A percentile compares a stretch with the other conserved stretches of the same genome.
Evolutionary conservation across 2,329 filamentous ascomycete species (phyloP).

Genomic region (Leptodontidium sp.): DNA sequence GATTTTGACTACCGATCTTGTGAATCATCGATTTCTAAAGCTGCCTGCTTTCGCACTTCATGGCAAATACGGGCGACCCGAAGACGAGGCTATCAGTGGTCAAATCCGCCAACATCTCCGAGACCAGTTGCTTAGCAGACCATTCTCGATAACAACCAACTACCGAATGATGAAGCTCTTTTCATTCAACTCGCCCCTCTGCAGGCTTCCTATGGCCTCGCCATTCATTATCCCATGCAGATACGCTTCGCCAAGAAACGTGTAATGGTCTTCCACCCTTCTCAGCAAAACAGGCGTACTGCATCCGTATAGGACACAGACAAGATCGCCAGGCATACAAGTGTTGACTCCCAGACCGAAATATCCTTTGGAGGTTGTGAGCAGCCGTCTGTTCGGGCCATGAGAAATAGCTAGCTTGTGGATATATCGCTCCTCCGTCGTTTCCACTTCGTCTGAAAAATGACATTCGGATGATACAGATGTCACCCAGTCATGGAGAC

Average conservation of each 20-base stretch:
- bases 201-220: neutral
- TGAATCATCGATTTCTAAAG: too few relatives aligned
- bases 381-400: neutral
- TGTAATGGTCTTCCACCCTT: neutral
- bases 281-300: conserved; percentile 3
- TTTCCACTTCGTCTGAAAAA: neutral
- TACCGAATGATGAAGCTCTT: neutral
- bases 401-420: neutral
- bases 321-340: neutral
- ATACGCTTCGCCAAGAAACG: neutral
- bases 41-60: neutral
- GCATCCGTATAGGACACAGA: neutral
- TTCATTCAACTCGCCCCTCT: neutral
- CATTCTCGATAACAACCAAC: neutral
- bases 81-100: too few relatives aligned
- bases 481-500: neutral
- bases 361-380: neutral
- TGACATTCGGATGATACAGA: neutral
- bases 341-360: neutral
- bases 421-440: neutral
- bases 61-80: too few relatives aligned
- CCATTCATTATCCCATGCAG: neutral
- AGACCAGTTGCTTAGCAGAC: too few relatives aligned
- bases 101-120: too few relatives aligned
- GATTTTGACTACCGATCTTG: too few relatives aligned